Base-by-base conservation (phyloP, 2,329 filamentous ascomycete genomes). In the Claviceps humidiphila region DNA sequence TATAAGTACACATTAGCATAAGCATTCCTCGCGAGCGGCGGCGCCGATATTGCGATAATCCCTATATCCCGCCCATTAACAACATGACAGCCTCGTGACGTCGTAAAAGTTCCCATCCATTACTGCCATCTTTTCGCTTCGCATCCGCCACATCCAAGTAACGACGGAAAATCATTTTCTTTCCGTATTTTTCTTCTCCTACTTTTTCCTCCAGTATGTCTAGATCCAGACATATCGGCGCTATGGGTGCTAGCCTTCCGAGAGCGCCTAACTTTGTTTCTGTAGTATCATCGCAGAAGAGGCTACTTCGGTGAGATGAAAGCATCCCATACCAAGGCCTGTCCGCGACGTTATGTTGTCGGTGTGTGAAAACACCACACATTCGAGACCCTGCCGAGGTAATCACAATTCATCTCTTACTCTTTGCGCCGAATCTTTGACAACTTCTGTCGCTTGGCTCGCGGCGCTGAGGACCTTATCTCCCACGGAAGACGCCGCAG, bases 401-500 rank as follows among this genome's bases (percentile, higher is more conserved):
- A 59, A 71, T 68, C 60, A 74, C 56, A 74, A 53, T 59, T 74
- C 72, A 51, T 75, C 72, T 54, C 61, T 67, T 17, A 59, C 59
- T 41, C 65, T 60, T 48, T 66, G 61, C 7, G 63, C 61, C 16
- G 61, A 63, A 30, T 69, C 67, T 61, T 71, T 73, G 49, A 71
- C 71, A 4, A 64, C 68, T n/a, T 71, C 68, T 2, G 69, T 70
- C 2, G 69, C 71, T 16, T 68, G 64, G 47, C 65, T 68, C 2
- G 67, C 70, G 5, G 62, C 69, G 49, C 66, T 70, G 38, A 62
- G 63, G 16, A 66, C 63, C 57, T 62, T 66, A 39, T 68, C 63
- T 0, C 66, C 67, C 0, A 64, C 62, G 42, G 63, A 65, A n/a
- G 63, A 57, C 1, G 61, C 65, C 8, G 63, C 63, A 39, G 59